These are phyloP conservation scores for Agarophyton chilense DNA, from an alignment of 23 red algal species.

Conservation along the genomic window DNA sequence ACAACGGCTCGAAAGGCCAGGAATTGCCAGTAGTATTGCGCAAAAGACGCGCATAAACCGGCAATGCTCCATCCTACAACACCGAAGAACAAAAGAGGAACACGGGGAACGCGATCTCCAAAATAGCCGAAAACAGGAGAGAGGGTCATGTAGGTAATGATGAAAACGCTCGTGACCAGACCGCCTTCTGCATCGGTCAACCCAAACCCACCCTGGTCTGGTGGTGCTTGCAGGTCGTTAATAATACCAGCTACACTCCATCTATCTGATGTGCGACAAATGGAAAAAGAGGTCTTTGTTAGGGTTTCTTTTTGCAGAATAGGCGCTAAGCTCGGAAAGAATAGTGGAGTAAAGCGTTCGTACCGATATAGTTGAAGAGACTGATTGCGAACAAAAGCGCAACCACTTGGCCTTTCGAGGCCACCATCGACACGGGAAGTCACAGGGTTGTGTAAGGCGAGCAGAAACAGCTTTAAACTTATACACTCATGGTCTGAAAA, in stretches of 20 bases:
- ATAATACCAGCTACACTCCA: conserved; percentile 80
- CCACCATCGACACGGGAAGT: conserved; percentile 11
- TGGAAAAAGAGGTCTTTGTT: neutral
- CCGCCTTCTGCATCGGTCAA: conserved; percentile 70
- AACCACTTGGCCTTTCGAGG: conserved; percentile 44
- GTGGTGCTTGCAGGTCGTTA: conserved; percentile 75
- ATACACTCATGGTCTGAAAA: neutral
- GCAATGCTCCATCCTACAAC: conserved; percentile 62
- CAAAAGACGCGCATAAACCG: conserved; percentile 59
- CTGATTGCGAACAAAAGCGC: conserved; percentile 65
- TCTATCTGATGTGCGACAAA: conserved; percentile 26
- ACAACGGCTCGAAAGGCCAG: conserved; percentile 81
- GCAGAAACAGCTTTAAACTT: neutral
- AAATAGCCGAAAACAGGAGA: conserved; percentile 87
- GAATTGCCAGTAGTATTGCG: conserved; percentile 66
- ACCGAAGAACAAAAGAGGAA: conserved; percentile 65
- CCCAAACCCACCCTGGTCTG: conserved; percentile 68
- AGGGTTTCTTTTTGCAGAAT: neutral
- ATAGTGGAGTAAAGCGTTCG: neutral
- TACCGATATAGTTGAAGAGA: conserved; percentile 70
- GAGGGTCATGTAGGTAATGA: conserved; percentile 82
- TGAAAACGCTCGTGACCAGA: conserved; percentile 79
- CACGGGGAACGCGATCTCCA: conserved; percentile 75
- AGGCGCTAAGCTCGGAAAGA: neutral
- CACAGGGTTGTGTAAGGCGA: neutral